Evolutionary conservation across 2,329 filamentous ascomycete species (phyloP).

Genomic region (Fusarium sp.): DNA sequence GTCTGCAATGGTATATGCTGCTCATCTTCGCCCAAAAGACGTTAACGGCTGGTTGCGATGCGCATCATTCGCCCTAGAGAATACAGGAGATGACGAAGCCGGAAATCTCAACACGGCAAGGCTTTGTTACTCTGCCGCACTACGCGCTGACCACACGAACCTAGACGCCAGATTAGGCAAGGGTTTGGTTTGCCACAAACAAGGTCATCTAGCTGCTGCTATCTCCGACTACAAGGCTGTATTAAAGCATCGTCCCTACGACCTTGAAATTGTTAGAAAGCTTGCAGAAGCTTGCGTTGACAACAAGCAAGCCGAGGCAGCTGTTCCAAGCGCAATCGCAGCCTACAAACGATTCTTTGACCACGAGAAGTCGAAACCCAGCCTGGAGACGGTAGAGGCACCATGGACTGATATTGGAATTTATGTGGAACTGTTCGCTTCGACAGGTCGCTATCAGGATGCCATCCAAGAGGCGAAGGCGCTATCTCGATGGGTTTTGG

Average conservation of each 20-base stretch:
- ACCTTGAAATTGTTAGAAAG: constrained; percentile 67
- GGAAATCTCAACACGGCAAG: constrained; percentile 66
- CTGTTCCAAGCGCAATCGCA: constrained; percentile 56
- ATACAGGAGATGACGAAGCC: constrained; percentile 60
- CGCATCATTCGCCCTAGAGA: constrained; percentile 67
- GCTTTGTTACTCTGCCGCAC: constrained; percentile 70
- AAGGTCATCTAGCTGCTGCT: constrained; percentile 65
- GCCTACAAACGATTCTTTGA: constrained; percentile 64
- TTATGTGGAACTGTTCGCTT: constrained; percentile 83
- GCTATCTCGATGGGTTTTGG: constrained; percentile 84
- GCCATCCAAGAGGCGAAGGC: constrained; percentile 78
- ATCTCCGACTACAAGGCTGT: constrained; percentile 68
- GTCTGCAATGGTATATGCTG: constrained; percentile 70
- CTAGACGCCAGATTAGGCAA: constrained; percentile 70
- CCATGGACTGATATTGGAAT: constrained; percentile 88
- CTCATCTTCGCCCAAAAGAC: constrained; percentile 72
- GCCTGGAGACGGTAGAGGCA: constrained; percentile 54
- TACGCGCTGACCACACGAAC: constrained; percentile 68
- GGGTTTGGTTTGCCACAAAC: constrained; percentile 68
- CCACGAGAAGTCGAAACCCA: constrained; percentile 53
- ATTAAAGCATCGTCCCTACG: constrained; percentile 63
- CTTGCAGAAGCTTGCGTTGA: constrained; percentile 69
- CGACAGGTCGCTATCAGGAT: constrained; percentile 70
- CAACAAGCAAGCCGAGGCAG: constrained; percentile 58
- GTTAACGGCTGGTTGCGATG: constrained; percentile 69